These are phyloP conservation scores for Berberis thunbergii DNA, from an alignment of 164 flowering plant species.

Conservation along the genomic window DNA sequence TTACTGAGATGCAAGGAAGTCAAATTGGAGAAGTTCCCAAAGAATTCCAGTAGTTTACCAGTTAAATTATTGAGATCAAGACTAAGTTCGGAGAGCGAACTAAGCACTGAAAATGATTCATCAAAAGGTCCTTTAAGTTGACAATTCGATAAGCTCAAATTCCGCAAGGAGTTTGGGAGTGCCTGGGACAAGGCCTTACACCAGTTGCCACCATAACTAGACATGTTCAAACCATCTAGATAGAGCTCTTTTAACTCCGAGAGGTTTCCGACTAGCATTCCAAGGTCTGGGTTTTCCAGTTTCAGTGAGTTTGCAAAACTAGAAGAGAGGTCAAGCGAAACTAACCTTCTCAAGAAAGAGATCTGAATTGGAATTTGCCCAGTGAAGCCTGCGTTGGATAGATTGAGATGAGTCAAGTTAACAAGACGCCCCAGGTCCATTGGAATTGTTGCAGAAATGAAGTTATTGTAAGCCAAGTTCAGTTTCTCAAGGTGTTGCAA, in stretches of 20 bases:
- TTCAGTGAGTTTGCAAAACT: not conserved
- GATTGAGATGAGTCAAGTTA: constrained; percentile 30
- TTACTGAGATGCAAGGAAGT: constrained; percentile 15
- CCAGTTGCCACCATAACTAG: constrained; percentile 23
- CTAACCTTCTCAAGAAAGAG: constrained; percentile 18
- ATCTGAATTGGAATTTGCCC: constrained; percentile 38
- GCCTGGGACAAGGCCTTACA: constrained; percentile 22
- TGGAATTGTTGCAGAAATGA: constrained; percentile 31
- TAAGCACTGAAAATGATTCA: constrained; percentile 15
- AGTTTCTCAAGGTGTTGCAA: constrained; percentile 25
- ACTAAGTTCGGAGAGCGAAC: constrained; percentile 13
- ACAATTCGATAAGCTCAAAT: constrained; percentile 26
- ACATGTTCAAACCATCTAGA: constrained; percentile 27
- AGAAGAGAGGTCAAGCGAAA: constrained; percentile 15
- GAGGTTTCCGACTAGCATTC: constrained; percentile 15
- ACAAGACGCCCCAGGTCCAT: constrained; percentile 20
- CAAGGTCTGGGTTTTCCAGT: constrained; percentile 19
- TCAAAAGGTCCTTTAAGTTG: constrained; percentile 21
- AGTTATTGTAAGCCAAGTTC: constrained; percentile 29
- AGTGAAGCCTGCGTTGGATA: constrained; percentile 36
- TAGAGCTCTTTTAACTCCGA: constrained; percentile 19
- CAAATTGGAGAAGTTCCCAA: constrained; percentile 24
- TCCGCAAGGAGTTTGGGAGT: constrained; percentile 16
- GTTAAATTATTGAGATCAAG: constrained; percentile 24
- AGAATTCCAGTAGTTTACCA: constrained; percentile 20